Percentiles rank a stretch among this genome's conserved stretches.
Evolutionary conservation across 805 yeast species (phyloP).

Genomic region (Ogataea nakhonphanomensis): DNA sequence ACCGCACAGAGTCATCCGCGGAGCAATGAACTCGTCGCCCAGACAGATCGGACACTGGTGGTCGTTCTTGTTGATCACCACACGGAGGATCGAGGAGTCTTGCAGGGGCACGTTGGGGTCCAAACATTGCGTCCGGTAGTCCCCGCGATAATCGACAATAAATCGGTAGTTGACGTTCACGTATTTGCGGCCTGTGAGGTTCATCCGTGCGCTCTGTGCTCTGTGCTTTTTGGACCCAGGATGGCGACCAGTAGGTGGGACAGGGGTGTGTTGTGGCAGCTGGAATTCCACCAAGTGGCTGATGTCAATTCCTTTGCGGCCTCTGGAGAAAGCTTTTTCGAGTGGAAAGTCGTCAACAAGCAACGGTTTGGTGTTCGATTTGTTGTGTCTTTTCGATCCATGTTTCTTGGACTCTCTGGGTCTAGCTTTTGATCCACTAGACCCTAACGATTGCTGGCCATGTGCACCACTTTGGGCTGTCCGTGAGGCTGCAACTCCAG

Average conservation of each 20-base stretch:
- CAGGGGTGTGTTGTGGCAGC: conserved; percentile 35
- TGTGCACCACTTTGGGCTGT: background rate
- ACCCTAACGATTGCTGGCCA: too few relatives aligned
- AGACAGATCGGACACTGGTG: conserved; percentile 88
- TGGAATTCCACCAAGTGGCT: conserved; percentile 65
- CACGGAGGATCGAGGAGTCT: conserved; percentile 58
- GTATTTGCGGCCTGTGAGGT: conserved; percentile 60
- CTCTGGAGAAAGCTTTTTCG: conserved; percentile 21
- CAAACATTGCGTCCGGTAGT: conserved; percentile 52
- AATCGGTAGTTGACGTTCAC: conserved; percentile 84
- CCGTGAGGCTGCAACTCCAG: background rate
- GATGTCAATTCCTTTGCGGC: conserved; percentile 37
- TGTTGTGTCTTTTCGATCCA: conserved; percentile 34
- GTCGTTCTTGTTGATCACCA: conserved; percentile 66
- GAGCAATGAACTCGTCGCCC: conserved; percentile 80
- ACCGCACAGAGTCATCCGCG: conserved; percentile 94
- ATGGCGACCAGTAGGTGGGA: conserved; percentile 9
- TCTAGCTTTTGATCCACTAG: conserved; percentile 1
- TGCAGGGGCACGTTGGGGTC: conserved; percentile 79
- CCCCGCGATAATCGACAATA: conserved; percentile 63
- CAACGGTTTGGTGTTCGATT: conserved; percentile 36
- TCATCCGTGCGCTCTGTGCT: conserved; percentile 36
- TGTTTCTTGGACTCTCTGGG: conserved; percentile 9
- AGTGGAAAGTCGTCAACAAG: conserved; percentile 17
- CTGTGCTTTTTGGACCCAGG: conserved; percentile 23